Percentiles rank a stretch among this genome's conserved stretches.
Conservation (phyloP, 768 basidiomycete genomes). For the Tephrocybe sp. region DNA sequence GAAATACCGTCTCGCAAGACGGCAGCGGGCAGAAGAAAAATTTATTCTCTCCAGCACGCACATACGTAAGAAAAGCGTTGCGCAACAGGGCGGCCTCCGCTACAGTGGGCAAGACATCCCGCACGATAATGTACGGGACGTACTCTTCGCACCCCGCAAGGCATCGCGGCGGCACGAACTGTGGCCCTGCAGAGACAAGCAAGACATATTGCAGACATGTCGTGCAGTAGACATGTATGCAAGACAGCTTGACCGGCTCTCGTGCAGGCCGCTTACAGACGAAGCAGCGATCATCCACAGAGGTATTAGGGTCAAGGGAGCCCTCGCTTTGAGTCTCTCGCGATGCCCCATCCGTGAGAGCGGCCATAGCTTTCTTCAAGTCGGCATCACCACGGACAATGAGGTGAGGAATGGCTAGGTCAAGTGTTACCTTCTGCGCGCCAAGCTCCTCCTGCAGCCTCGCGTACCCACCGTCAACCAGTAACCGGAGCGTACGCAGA, state of each 20-base stretch:
- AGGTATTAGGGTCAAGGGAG: neutral
- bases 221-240: slow-evolving; percentile 54
- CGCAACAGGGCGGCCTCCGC: slow-evolving; percentile 42
- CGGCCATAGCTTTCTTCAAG: slow-evolving; percentile 13
- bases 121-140: slow-evolving; percentile 40
- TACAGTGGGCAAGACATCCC: slow-evolving; percentile 34
- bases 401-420: slow-evolving; percentile 40
- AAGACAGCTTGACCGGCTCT: slow-evolving; percentile 37
- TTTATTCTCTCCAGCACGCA: slow-evolving; percentile 38
- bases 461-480: slow-evolving; percentile 40
- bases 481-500: slow-evolving; percentile 28
- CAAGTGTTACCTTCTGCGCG: slow-evolving; percentile 40
- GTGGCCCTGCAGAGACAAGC: slow-evolving; percentile 26
- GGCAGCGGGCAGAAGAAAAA: slow-evolving; percentile 56
- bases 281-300: slow-evolving; percentile 27
- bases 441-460: slow-evolving; percentile 39
- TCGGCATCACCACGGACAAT: slow-evolving; percentile 40
- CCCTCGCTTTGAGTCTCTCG: no score
- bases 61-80: slow-evolving; percentile 40
- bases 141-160: slow-evolving; percentile 29
- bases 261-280: slow-evolving; percentile 38
- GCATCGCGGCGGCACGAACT: slow-evolving; percentile 34
- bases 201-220: slow-evolving; percentile 48
- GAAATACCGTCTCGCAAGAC: slow-evolving; percentile 49
- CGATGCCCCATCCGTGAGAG: neutral